Percentiles rank a stretch among this genome's conserved stretches.
Evolutionary conservation across 805 yeast species (phyloP).

Genomic region (Spathaspora hagerdaliae): DNA sequence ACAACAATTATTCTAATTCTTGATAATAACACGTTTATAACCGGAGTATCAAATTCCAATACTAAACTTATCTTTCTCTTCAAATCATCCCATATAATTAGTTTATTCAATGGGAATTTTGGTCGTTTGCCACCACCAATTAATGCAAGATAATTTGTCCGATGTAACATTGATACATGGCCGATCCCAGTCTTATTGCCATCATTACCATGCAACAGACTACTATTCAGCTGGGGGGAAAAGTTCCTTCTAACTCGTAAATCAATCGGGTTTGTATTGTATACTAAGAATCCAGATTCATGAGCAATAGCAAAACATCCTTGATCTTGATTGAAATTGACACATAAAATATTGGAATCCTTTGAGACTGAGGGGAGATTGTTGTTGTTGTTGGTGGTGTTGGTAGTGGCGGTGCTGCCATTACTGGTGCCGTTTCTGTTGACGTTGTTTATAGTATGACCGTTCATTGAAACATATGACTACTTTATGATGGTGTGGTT

Average conservation of each 20-base stretch:
- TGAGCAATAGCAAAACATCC: conserved; percentile 85
- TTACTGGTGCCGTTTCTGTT: neutral
- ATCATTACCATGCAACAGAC: neutral
- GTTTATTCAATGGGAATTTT: conserved; percentile 70
- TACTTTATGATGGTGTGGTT: no score
- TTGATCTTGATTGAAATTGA: conserved; percentile 83
- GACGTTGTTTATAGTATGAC: neutral
- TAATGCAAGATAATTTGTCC: conserved; percentile 86
- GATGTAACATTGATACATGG: conserved; percentile 72
- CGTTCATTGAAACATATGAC: neutral
- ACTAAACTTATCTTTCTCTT: conserved; percentile 68
- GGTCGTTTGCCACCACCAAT: conserved; percentile 89
- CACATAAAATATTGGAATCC: conserved; percentile 36
- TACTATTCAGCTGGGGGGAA: neutral
- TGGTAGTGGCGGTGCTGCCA: conserved; percentile 1
- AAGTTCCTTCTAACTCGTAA: conserved; percentile 61
- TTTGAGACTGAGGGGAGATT: conserved; percentile 1
- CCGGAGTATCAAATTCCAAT: conserved; percentile 73
- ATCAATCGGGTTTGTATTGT: conserved; percentile 84
- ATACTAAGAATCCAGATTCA: conserved; percentile 79
- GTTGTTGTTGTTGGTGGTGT: neutral
- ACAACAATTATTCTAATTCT: conserved; percentile 74
- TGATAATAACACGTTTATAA: conserved; percentile 69
- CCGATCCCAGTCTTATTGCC: conserved; percentile 59
- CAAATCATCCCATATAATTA: conserved; percentile 89